phyloP scores from a whole-genome alignment of 2,329 filamentous ascomycete species.

The Scedosporium apiospermum region DNA sequence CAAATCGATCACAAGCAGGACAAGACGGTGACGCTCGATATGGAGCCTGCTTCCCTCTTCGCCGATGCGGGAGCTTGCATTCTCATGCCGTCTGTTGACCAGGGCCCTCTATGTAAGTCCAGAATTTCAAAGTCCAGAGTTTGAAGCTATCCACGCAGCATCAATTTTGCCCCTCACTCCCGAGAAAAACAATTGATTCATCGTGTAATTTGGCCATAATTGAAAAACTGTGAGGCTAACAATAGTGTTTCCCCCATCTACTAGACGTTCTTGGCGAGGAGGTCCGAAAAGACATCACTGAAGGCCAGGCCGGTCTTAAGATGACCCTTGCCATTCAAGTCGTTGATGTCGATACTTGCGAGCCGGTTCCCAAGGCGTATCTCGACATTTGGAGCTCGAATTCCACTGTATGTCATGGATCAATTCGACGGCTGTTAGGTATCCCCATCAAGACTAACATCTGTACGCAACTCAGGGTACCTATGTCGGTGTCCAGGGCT shows the following conservation, averaged over 20 bases:
- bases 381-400: constrained; percentile 16
- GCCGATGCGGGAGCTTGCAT: constrained; percentile 32
- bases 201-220: no score
- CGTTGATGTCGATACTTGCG: constrained; percentile 12
- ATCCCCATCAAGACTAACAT: neutral
- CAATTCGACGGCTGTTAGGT: neutral
- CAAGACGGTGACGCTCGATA: constrained; percentile 22
- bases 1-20: constrained; percentile 25
- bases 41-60: constrained; percentile 23
- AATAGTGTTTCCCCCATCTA: neutral
- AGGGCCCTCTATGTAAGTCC: constrained; percentile 36
- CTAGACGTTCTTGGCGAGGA: constrained; percentile 12
- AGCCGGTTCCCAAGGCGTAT: constrained; percentile 10
- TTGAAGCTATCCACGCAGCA: neutral
- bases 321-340: constrained; percentile 31
- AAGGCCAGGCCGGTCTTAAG: constrained; percentile 26
- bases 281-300: constrained; percentile 15
- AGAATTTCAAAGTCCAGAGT: no score
- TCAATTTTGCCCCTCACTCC: no score
- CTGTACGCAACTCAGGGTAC: constrained; percentile 14
- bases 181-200: neutral
- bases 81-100: constrained; percentile 38
- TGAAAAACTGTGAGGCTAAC: no score
- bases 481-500: constrained; percentile 23
- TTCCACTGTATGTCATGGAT: constrained; percentile 26